Conservation (phyloP, 2,329 filamentous ascomycete genomes). For the Blastomyces silverae region DNA sequence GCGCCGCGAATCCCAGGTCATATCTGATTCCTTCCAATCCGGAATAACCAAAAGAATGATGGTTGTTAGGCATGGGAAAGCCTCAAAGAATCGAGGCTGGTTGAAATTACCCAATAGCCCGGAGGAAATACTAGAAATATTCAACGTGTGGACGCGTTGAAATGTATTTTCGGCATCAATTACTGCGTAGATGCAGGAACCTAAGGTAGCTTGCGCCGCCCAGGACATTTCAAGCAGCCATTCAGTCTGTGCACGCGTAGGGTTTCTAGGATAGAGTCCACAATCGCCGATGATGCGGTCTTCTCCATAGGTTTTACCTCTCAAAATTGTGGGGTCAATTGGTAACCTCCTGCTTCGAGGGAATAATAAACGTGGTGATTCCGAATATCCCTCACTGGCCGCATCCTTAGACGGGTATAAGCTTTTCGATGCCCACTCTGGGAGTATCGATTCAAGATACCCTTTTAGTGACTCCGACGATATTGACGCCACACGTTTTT, state of each 20-base stretch:
- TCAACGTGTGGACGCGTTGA: constrained; percentile 51
- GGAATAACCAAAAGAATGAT: constrained; percentile 57
- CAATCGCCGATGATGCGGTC: constrained; percentile 24
- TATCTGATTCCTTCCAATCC: constrained; percentile 55
- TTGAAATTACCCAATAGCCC: constrained; percentile 52
- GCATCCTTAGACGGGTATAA: not conserved
- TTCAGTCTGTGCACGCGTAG: constrained; percentile 60
- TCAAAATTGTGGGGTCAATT: constrained; percentile 22
- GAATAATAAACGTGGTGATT: constrained; percentile 18
- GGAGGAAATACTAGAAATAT: constrained; percentile 59
- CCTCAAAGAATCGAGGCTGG: constrained; percentile 55
- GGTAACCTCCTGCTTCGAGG: constrained; percentile 21
- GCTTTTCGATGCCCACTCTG: not conserved
- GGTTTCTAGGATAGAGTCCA: constrained; percentile 47
- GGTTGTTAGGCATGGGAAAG: constrained; percentile 49
- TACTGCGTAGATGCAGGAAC: constrained; percentile 59
- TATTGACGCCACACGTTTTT: not conserved
- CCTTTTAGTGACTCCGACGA: not conserved
- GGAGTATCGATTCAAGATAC: constrained; percentile 1
- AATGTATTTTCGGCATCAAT: constrained; percentile 55
- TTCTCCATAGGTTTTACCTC: constrained; percentile 13
- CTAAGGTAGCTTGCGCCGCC: constrained; percentile 61
- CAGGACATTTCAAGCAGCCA: constrained; percentile 63
- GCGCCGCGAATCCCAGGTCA: constrained; percentile 48
- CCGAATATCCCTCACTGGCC: not conserved